Conservation (phyloP, 305 asterid genomes). For the Fraxinus velutina region DNA sequence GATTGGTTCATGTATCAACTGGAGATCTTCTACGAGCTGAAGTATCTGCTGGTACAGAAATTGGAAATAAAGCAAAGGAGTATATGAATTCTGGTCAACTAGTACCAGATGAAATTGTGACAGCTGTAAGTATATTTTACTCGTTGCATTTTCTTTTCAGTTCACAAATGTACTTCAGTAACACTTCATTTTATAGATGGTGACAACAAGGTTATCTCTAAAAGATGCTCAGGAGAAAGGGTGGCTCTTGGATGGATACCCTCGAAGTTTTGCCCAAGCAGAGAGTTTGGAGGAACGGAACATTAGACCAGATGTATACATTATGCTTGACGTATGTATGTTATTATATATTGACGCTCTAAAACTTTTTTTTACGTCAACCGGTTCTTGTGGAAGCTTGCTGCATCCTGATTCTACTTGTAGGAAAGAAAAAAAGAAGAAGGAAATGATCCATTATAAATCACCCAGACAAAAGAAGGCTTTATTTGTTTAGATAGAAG, state of each 20-base stretch:
- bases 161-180: constrained; percentile 18
- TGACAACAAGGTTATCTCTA: constrained; percentile 61
- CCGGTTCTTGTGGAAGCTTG: constrained; percentile 7
- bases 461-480: not conserved
- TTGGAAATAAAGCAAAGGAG: constrained; percentile 81
- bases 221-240: constrained; percentile 88
- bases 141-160: not conserved
- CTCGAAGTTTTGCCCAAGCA: constrained; percentile 78
- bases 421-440: not conserved
- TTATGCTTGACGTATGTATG: constrained; percentile 70
- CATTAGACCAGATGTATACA: constrained; percentile 67
- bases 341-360: constrained; percentile 13
- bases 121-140: constrained; percentile 54
- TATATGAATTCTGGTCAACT: constrained; percentile 77
- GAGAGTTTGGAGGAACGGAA: constrained; percentile 76
- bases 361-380: not conserved
- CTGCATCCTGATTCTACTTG: constrained; percentile 4
- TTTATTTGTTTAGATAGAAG: not conserved
- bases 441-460: constrained; percentile 1
- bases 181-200: constrained; percentile 59
- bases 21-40: constrained; percentile 95
- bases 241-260: constrained; percentile 95
- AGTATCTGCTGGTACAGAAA: constrained; percentile 74
- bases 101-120: constrained; percentile 87
- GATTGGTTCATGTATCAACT: constrained; percentile 83